Conservation (phyloP, 495 filamentous ascomycete species). For the Aspergillus cristatus region DNA sequence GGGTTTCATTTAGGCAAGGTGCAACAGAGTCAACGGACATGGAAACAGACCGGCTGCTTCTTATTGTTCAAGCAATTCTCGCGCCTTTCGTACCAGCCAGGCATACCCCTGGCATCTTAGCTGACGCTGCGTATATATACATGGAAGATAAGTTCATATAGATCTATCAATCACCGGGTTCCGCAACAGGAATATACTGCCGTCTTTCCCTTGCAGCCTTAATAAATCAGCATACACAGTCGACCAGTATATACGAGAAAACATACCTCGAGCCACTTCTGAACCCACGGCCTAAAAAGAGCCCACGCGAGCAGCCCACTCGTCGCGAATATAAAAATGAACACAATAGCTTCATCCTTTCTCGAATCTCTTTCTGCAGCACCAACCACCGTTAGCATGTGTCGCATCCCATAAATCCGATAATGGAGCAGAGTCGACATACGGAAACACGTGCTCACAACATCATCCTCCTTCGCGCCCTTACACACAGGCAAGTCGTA, state of each 20-base stretch:
- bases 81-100: no score
- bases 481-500: conserved; percentile 84
- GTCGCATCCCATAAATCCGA: background rate
- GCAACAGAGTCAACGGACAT: no score
- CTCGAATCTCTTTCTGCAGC: conserved; percentile 71
- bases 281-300: conserved; percentile 54
- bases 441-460: conserved; percentile 87
- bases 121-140: no score
- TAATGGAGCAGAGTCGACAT: conserved; percentile 16
- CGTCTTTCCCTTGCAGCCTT: conserved; percentile 37
- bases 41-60: no score
- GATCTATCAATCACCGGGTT: background rate
- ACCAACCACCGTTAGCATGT: conserved; percentile 7
- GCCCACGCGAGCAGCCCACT: conserved; percentile 78
- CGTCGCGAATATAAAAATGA: conserved; percentile 84
- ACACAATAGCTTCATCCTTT: conserved; percentile 86
- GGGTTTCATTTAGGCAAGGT: no score
- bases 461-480: conserved; percentile 73
- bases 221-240: background rate
- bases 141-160: no score
- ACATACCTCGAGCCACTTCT: conserved; percentile 47
- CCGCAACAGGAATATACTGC: conserved; percentile 35
- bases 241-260: background rate
- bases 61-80: no score
- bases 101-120: no score